Percentiles rank a stretch among this genome's conserved stretches.
Evolutionary conservation across 768 basidiomycete genomes (phyloP).

Genomic region (Leccinum arenicola): DNA sequence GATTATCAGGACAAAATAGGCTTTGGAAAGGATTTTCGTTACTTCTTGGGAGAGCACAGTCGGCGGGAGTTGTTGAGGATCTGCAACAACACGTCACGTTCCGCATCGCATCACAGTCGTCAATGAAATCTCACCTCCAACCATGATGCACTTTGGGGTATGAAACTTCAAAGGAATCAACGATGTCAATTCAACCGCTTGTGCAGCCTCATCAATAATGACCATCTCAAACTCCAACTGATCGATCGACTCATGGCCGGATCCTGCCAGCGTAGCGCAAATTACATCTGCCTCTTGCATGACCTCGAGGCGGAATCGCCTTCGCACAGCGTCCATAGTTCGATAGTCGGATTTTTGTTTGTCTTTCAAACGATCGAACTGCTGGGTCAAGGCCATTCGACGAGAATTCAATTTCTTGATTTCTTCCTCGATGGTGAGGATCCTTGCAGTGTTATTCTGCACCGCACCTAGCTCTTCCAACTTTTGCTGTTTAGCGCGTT

Average conservation of each 20-base stretch:
- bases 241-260: conserved; percentile 85
- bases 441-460: conserved; percentile 55
- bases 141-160: conserved; percentile 83
- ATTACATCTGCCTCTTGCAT: conserved; percentile 89
- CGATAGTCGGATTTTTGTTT: conserved; percentile 77
- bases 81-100: conserved; percentile 31
- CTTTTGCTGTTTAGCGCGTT: conserved; percentile 56
- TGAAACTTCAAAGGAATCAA: conserved; percentile 92
- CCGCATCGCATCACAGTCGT: not conserved
- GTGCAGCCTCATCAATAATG: conserved; percentile 97
- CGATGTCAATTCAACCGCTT: conserved; percentile 92
- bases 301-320: conserved; percentile 73
- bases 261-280: conserved; percentile 89
- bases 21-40: conserved; percentile 21
- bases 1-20: conserved; percentile 15
- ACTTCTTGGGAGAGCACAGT: conserved; percentile 74
- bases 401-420: conserved; percentile 63
- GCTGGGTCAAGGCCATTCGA: conserved; percentile 60
- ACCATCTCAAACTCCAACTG: conserved; percentile 90
- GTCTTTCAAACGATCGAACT: conserved; percentile 77
- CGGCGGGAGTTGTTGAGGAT: conserved; percentile 94
- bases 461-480: conserved; percentile 53
- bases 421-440: conserved; percentile 63
- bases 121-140: conserved; percentile 59
- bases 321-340: conserved; percentile 76